Evolutionary conservation across 2,329 filamentous ascomycete genomes (phyloP).

Genomic region (Tolypocladium endophyticum): DNA sequence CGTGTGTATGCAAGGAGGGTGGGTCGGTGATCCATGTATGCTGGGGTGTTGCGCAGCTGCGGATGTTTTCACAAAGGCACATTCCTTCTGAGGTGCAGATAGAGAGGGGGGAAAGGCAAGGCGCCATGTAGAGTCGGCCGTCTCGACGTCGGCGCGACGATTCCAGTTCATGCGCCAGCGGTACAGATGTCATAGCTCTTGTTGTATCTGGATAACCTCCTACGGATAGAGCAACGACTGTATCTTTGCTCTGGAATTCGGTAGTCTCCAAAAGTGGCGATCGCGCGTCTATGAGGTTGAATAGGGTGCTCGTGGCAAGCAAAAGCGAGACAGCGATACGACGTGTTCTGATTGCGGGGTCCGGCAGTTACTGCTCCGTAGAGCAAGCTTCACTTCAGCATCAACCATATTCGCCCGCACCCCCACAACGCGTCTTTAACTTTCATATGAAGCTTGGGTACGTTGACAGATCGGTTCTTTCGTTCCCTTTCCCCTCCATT

Average conservation of each 20-base stretch:
- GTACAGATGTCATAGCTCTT: background rate
- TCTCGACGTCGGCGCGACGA: background rate
- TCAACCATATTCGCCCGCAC: background rate
- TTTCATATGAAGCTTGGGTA: background rate
- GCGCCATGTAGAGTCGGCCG: background rate
- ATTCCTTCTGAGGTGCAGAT: background rate
- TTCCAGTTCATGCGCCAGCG: background rate
- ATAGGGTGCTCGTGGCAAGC: background rate
- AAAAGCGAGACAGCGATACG: background rate
- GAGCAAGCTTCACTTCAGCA: background rate
- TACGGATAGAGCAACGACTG: background rate
- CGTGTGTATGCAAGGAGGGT: background rate
- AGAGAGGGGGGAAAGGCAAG: background rate
- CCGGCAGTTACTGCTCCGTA: background rate
- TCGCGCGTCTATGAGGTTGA: background rate
- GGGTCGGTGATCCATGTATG: background rate
- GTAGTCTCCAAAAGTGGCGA: background rate
- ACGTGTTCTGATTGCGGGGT: background rate
- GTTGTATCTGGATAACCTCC: background rate
- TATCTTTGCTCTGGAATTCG: background rate
- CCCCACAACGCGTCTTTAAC: background rate
- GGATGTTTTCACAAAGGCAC: background rate
- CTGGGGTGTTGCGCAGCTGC: background rate
- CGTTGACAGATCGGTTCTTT: background rate
- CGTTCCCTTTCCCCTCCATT: background rate